Evolutionary conservation across 2,329 filamentous ascomycete genomes (phyloP).

Genomic region (Amesomyces nigricolor): DNA sequence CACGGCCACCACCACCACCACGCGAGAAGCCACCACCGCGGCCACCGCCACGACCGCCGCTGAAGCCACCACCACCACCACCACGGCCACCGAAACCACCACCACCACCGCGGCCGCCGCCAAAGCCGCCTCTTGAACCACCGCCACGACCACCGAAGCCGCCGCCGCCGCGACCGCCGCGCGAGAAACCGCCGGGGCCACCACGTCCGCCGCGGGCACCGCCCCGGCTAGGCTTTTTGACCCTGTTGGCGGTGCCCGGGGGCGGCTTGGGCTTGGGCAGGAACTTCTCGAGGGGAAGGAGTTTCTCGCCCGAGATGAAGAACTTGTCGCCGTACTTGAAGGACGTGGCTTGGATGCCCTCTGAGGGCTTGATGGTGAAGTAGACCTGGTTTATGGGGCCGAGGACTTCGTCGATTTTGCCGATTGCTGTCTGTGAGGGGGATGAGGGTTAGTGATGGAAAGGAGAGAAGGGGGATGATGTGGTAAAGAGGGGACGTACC

Average conservation of each 20-base stretch:
- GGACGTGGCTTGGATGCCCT: constrained; percentile 88
- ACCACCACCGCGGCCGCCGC: constrained; percentile 30
- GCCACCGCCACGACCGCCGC: constrained; percentile 22
- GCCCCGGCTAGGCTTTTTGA: constrained; percentile 60
- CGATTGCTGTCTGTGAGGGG: constrained; percentile 60
- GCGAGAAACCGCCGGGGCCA: constrained; percentile 30
- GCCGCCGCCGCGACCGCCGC: constrained; percentile 33
- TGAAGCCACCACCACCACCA: constrained; percentile 28
- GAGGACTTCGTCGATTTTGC: constrained; percentile 97
- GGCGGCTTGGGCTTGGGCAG: constrained; percentile 83
- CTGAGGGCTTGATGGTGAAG: constrained; percentile 96
- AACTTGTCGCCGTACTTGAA: constrained; percentile 98
- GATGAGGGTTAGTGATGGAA: no score
- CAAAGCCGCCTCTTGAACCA: constrained; percentile 23
- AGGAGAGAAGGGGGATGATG: no score
- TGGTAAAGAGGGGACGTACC: no score
- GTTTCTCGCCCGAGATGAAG: constrained; percentile 90
- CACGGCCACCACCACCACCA: constrained; percentile 17
- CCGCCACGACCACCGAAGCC: constrained; percentile 25
- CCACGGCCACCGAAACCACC: constrained; percentile 33
- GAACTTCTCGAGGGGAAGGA: constrained; percentile 92
- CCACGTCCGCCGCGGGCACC: constrained; percentile 47
- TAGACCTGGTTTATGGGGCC: constrained; percentile 96
- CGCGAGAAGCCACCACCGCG: constrained; percentile 28
- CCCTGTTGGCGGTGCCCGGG: constrained; percentile 53